Percentiles rank a stretch among this genome's conserved stretches.
Conservation (phyloP, 1,284 basidiomycete species). For the Schizophyllum commune region DNA sequence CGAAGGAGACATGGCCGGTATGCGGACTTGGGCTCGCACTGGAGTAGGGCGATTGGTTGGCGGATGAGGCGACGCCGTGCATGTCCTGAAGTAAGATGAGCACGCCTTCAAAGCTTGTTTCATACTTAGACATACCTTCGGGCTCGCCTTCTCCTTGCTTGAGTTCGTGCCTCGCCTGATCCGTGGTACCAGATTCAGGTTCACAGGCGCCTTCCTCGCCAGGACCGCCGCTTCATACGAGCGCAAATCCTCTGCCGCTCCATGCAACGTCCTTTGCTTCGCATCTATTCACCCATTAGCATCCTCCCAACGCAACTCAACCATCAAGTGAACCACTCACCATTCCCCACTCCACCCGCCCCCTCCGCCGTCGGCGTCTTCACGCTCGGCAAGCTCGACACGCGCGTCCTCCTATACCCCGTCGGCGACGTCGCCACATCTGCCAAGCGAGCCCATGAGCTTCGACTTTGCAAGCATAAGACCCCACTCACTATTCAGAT, state of each 20-base stretch:
- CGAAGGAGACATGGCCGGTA: not conserved
- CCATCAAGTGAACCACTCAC: not conserved
- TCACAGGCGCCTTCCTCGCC: slow-evolving; percentile 55
- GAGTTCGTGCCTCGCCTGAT: slow-evolving; percentile 19
- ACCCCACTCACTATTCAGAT: not conserved
- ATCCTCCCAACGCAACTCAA: too few species aligned
- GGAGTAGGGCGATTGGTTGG: not conserved
- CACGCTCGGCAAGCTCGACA: slow-evolving; percentile 56
- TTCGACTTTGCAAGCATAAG: not conserved
- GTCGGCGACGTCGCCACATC: slow-evolving; percentile 16
- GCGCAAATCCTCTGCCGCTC: slow-evolving; percentile 48
- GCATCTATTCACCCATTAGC: slow-evolving; percentile 1
- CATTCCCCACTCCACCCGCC: slow-evolving; percentile 5
- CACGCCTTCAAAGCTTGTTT: not conserved
- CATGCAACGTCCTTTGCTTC: slow-evolving; percentile 32
- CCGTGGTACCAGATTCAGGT: slow-evolving; percentile 35
- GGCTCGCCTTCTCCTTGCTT: not conserved
- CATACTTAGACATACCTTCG: not conserved
- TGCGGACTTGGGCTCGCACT: slow-evolving; percentile 2
- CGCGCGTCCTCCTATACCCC: slow-evolving; percentile 39
- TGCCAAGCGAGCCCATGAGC: slow-evolving; percentile 5
- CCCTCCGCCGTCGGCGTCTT: slow-evolving; percentile 44
- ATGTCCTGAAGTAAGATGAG: not conserved
- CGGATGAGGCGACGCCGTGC: not conserved
- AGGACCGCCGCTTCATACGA: slow-evolving; percentile 70